Evolutionary conservation across 306 rosid species (phyloP), one percentile per base, ranked within the genome.

Genomic region (Coriaria nepalensis): DNA sequence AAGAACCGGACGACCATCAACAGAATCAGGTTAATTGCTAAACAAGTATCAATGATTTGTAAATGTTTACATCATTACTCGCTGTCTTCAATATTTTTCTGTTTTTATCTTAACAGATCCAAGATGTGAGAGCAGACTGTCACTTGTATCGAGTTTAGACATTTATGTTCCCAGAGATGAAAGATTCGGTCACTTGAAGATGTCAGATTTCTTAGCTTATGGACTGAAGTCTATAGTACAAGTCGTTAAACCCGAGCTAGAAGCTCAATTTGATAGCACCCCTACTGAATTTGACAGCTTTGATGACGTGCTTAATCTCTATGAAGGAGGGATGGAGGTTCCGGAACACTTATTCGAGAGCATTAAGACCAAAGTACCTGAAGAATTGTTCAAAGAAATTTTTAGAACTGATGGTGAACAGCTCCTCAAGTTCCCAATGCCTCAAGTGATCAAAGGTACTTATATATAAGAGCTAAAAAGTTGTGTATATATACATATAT

Each of bases 161-260:
- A 67, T 84, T 55, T 84, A 84, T 56, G 97, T 85, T 44, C 97
- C 97, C 5, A 76, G 82, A 55, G 95, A 83, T 32, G 96, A 88
- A 49, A 71, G 73, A 50, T 83, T 88, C 53, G 83, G 90, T 8
- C 86, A 81, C 67, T 52, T 84, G 68, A 88, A 88, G 66, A 43
- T 88, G 72, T 34, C 93, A 5, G 95, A 88, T 37, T 85, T 85
- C 55, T 68, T 88, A 33, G 93, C 71, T 43, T 68, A 74, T 64
- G 76, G 80, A 35, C 36, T 88, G 50, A 81, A 88, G 61, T 69
- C 94, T 34, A 6, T 81, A 38, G 62, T 62, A 42, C 95, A 81
- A 58, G 55, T 85, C 11, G 33, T 81, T 9, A 70, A 73, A 47
- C 95, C 95, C 4, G 82, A 73, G 68, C 32, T 90, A 12, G 82